These are phyloP conservation scores for Xylariomycetidae sp. DNA, from an alignment of 2,329 filamentous ascomycete genomes.

Conservation along the genomic window DNA sequence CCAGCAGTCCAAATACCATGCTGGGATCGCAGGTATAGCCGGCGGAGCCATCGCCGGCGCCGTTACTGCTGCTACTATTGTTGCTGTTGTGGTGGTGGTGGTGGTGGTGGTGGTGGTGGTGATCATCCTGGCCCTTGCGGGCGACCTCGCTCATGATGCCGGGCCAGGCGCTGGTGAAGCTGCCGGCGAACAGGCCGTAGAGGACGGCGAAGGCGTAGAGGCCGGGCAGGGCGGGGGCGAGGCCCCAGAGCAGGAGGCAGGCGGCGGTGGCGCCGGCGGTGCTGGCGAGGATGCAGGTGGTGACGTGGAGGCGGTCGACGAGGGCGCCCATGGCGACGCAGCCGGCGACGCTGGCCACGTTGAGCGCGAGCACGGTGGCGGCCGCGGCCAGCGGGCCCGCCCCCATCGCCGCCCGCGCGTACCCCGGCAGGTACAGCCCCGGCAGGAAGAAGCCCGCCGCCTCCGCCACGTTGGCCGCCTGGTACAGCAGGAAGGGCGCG, in stretches of 20 bases:
- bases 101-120: no score
- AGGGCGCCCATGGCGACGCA: slow-evolving; percentile 53
- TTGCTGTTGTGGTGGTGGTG: no score
- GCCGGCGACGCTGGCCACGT: slow-evolving; percentile 53
- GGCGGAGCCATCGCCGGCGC: no score
- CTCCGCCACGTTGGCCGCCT: slow-evolving; percentile 51
- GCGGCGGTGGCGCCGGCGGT: slow-evolving; percentile 49
- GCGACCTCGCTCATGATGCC: slow-evolving; percentile 45
- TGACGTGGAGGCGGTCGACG: slow-evolving; percentile 48
- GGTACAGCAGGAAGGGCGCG: slow-evolving; percentile 51
- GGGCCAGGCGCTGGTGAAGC: slow-evolving; percentile 58
- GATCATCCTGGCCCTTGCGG: slow-evolving; percentile 17
- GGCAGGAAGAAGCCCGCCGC: slow-evolving; percentile 58
- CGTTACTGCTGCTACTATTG: no score
- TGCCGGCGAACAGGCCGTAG: slow-evolving; percentile 61
- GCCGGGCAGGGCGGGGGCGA: slow-evolving; percentile 44
- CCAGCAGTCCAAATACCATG: slow-evolving; percentile 53
- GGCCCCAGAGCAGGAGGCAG: slow-evolving; percentile 57
- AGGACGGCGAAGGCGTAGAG: slow-evolving; percentile 54
- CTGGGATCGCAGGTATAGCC: slow-evolving; percentile 32
- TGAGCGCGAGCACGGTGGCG: slow-evolving; percentile 52
- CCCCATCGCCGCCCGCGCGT: slow-evolving; percentile 43
- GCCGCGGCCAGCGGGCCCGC: slow-evolving; percentile 44
- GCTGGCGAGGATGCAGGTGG: slow-evolving; percentile 50
- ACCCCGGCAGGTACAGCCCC: slow-evolving; percentile 55